Evolutionary conservation across 805 yeast genomes (phyloP), one percentile per base, ranked within the genome.

Genomic region (Lipomyces yamadae): DNA sequence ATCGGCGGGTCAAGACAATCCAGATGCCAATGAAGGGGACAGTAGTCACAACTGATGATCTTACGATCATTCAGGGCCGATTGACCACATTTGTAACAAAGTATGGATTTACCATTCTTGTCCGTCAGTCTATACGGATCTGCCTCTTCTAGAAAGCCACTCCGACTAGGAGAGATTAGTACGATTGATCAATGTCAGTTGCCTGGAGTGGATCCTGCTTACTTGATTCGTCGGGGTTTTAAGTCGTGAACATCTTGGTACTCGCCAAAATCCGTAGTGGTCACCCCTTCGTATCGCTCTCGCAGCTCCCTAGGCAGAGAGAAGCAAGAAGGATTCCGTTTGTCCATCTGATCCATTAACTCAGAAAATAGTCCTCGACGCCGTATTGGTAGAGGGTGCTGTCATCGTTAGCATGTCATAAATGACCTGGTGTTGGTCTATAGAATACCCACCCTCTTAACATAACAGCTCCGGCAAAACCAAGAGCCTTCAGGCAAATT

Each of bases 401-500:
- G 69, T 42, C 59, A 65, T 72, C 11, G 69, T 33, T 24, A 35
- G 37, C 54, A 58, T 4, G 15, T 33, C 24, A 15, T 18, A 64
- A 8, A 54, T 13, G 8, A 29, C 24, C 35, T 13, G 34, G n/a
- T 45, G 24, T 3, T 5, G 18, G 29, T 13, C 4, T n/a, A 62
- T 60, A 48, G 24, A 1, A 24, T 24, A 24, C 24, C 24, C 10
- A 65, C 66, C 58, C 74, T 76, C 65, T 83, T 83, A 24, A 84
- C 82, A 13, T 75, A 72, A 77, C 99, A 94, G 73, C 89, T 91
- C 15, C 84, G 83, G 79, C 99, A 94, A 71, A 83, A 86, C 99
- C 99, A 94, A 68, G 86, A 89, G 48, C 90, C 97, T 58, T 89
- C 96, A 0, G 98, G 98, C 6, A 91, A 78, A 50, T 83, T 75